phyloP scores from a whole-genome alignment of 208 protist genomes.

The Trypanosoma cruzi region DNA sequence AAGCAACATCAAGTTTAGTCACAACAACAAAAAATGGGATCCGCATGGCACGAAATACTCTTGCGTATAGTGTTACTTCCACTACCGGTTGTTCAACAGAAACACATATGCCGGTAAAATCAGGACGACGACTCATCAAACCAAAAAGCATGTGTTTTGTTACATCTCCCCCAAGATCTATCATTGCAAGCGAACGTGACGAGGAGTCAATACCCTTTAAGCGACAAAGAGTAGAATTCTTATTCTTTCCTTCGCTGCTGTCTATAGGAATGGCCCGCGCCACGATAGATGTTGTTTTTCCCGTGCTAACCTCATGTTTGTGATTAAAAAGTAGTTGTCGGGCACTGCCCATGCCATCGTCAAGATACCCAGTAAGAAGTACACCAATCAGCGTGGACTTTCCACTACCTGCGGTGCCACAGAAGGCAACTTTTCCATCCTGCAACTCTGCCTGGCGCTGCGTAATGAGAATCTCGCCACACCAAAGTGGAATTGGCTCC shows the following conservation, averaged over 20 bases:
- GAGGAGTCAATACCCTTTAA: conserved; percentile 24
- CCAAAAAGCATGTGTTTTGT: conserved; percentile 90
- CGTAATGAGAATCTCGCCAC: conserved; percentile 86
- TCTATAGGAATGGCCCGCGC: conserved; percentile 92
- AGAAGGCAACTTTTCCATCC: conserved; percentile 85
- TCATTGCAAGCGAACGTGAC: conserved; percentile 45
- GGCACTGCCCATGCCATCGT: conserved; percentile 80
- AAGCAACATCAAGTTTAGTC: conserved; percentile 94
- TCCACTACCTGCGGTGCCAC: conserved; percentile 76
- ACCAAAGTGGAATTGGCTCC: conserved; percentile 39
- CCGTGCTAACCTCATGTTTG: conserved; percentile 95
- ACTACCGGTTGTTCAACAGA: conserved; percentile 42
- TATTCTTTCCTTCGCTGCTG: conserved; percentile 16
- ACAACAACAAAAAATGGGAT: conserved; percentile 93
- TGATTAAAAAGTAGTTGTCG: conserved; percentile 93
- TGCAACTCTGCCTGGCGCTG: conserved; percentile 46
- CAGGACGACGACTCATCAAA: conserved; percentile 91
- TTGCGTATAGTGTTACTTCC: conserved; percentile 79
- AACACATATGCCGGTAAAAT: conserved; percentile 89
- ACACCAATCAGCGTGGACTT: conserved; percentile 90
- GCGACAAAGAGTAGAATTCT: background rate
- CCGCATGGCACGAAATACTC: conserved; percentile 92
- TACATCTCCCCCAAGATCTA: conserved; percentile 83
- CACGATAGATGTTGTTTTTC: conserved; percentile 93
- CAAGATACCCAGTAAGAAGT: conserved; percentile 63